Percentiles rank a stretch among this genome's conserved stretches.
Evolutionary conservation across 768 basidiomycete genomes (phyloP).

Genomic region (Kondoa malvinella): DNA sequence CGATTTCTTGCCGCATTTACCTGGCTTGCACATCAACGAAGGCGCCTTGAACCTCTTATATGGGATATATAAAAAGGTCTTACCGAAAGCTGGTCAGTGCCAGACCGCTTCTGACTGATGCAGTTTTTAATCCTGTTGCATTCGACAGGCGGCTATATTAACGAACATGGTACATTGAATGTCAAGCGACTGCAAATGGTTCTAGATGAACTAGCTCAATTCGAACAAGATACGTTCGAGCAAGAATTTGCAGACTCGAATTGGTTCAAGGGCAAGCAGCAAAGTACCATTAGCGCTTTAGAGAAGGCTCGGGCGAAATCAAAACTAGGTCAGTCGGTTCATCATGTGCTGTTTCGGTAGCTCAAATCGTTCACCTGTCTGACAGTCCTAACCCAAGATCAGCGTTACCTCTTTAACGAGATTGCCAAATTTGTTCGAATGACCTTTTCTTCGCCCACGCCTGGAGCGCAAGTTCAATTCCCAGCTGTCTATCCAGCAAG

Average conservation of each 20-base stretch:
- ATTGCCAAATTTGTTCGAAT: slow-evolving; percentile 54
- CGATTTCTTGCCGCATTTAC: slow-evolving; percentile 89
- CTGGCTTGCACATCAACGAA: slow-evolving; percentile 92
- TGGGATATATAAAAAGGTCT: slow-evolving; percentile 81
- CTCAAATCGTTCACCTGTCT: background rate
- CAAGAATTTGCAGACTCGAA: slow-evolving; percentile 74
- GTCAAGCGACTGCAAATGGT: slow-evolving; percentile 65
- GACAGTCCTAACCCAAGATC: slow-evolving; percentile 52
- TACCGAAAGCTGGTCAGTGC: slow-evolving; percentile 41
- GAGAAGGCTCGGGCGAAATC: slow-evolving; percentile 44
- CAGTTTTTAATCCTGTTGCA: slow-evolving; percentile 27
- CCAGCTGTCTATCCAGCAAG: slow-evolving; percentile 61
- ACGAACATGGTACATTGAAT: slow-evolving; percentile 70
- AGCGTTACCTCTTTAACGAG: slow-evolving; percentile 59
- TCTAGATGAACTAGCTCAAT: slow-evolving; percentile 67
- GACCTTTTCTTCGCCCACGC: slow-evolving; percentile 27
- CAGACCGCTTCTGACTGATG: background rate
- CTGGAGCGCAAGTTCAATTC: slow-evolving; percentile 42
- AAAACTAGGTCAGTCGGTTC: slow-evolving; percentile 44
- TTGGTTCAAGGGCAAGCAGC: slow-evolving; percentile 89
- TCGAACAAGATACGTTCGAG: slow-evolving; percentile 82
- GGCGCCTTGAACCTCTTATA: slow-evolving; percentile 85
- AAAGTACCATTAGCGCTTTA: slow-evolving; percentile 49
- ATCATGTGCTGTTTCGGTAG: background rate
- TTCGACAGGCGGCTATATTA: slow-evolving; percentile 61